Evolutionary conservation across 192 early-diverging fungal genomes (phyloP).

Genomic region (Lobosporangium transversale): DNA sequence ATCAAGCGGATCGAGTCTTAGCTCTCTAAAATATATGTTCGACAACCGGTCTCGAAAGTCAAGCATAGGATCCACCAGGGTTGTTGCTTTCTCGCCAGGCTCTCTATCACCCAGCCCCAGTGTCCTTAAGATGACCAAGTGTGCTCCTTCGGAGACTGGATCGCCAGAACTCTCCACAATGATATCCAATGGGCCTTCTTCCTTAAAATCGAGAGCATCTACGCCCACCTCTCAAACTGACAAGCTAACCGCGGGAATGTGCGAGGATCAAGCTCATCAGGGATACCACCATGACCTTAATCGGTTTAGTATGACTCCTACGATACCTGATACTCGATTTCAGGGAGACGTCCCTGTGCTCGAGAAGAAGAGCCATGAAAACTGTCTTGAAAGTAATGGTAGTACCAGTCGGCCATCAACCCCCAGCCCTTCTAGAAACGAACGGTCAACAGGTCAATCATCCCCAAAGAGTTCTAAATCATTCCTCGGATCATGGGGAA

Average conservation of each 20-base stretch:
- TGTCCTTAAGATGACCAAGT: neutral
- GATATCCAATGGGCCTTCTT: neutral
- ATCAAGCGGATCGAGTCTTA: slow-evolving; percentile 34
- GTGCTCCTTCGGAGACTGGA: neutral
- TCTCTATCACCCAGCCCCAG: slow-evolving; percentile 8
- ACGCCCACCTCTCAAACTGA: slow-evolving; percentile 8
- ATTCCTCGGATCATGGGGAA: slow-evolving; percentile 11
- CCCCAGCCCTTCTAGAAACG: neutral
- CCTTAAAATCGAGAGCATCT: neutral
- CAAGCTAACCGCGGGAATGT: neutral
- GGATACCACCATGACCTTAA: slow-evolving; percentile 1
- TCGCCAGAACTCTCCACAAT: neutral
- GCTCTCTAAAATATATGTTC: slow-evolving; percentile 18
- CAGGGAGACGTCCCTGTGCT: slow-evolving; percentile 9
- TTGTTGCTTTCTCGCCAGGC: slow-evolving; percentile 28
- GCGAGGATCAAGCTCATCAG: neutral
- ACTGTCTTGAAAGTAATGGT: neutral
- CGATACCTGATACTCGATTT: slow-evolving; percentile 1
- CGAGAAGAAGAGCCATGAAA: slow-evolving; percentile 9
- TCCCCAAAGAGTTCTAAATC: slow-evolving; percentile 13
- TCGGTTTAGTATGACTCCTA: slow-evolving; percentile 10
- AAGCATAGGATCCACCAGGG: slow-evolving; percentile 31
- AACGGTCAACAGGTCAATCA: neutral
- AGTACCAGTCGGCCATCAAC: slow-evolving; percentile 3
- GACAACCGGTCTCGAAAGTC: slow-evolving; percentile 21